A percentile compares a stretch with the other conserved stretches of the same genome.
Conservation (phyloP, 441 rosid genomes). For the Syzygium malaccense region DNA sequence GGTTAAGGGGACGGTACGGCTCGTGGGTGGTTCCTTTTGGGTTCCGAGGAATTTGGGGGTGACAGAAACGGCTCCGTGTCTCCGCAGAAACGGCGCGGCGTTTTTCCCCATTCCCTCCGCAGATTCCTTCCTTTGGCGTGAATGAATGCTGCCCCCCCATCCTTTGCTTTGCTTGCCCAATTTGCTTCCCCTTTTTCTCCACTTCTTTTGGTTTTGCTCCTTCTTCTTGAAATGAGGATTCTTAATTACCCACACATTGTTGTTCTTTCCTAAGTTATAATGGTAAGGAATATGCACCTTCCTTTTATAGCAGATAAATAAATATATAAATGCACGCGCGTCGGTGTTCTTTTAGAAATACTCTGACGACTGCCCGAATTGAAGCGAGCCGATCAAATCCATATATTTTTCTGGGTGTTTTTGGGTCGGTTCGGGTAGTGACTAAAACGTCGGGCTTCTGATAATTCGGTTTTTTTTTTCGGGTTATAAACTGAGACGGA, state of each 20-base stretch:
- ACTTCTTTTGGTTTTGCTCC: not conserved
- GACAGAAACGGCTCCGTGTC: not conserved
- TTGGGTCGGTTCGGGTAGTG: not conserved
- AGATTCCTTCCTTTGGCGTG: not conserved
- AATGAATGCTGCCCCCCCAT: too few species aligned
- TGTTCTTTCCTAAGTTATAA: not conserved
- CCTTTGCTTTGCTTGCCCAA: too few species aligned
- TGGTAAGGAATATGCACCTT: not conserved
- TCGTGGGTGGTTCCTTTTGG: not conserved
- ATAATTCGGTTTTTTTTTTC: too few species aligned
- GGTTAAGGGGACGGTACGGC: not conserved
- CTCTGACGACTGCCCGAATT: fast-evolving
- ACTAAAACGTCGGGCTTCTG: too few species aligned
- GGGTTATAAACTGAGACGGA: not conserved
- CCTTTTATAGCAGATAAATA: fast-evolving
- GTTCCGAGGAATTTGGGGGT: not conserved
- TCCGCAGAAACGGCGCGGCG: not conserved
- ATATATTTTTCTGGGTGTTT: too few species aligned
- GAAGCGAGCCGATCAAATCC: fast-evolving
- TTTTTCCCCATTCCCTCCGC: not conserved
- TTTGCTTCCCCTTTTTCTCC: not conserved
- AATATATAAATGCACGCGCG: fast-evolving
- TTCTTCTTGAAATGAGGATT: not conserved
- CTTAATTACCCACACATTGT: not conserved
- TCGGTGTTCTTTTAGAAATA: not conserved